These are phyloP conservation scores for Geosmithia flava DNA, from an alignment of 2,329 filamentous ascomycete species.

Conservation along the genomic window DNA sequence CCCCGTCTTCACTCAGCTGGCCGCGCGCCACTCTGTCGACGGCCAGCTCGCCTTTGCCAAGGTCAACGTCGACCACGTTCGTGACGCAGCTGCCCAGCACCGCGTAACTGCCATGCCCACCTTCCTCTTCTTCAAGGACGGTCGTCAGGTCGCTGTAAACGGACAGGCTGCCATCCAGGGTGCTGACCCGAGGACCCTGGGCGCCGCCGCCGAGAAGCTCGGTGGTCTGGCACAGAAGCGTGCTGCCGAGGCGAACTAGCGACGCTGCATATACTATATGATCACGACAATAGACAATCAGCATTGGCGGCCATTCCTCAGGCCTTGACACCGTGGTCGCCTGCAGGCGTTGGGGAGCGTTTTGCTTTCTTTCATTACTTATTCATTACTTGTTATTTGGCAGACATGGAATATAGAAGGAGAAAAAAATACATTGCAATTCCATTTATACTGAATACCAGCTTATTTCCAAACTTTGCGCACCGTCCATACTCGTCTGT, in stretches of 20 bases:
- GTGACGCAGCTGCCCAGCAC: conserved; percentile 63
- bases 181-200: conserved; percentile 16
- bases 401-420: no score
- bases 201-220: conserved; percentile 23
- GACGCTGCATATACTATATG: background rate
- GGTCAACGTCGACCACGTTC: conserved; percentile 78
- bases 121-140: conserved; percentile 77
- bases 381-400: no score
- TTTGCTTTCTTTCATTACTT: background rate
- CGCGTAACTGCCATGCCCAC: conserved; percentile 87
- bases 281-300: background rate
- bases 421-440: no score
- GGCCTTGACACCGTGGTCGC: background rate
- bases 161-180: conserved; percentile 18
- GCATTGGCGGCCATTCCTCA: background rate
- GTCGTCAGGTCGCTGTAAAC: conserved; percentile 23
- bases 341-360: no score
- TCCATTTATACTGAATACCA: no score
- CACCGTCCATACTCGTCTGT: no score
- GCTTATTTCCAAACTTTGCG: no score
- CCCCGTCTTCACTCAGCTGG: conserved; percentile 24
- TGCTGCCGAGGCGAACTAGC: conserved; percentile 1
- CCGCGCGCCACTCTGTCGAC: conserved; percentile 12
- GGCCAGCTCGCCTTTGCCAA: conserved; percentile 67
- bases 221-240: conserved; percentile 20